Percentiles rank a stretch among this genome's conserved stretches.
Conservation (phyloP, 345 rosid genomes). For the Gossypium sturtianum region DNA sequence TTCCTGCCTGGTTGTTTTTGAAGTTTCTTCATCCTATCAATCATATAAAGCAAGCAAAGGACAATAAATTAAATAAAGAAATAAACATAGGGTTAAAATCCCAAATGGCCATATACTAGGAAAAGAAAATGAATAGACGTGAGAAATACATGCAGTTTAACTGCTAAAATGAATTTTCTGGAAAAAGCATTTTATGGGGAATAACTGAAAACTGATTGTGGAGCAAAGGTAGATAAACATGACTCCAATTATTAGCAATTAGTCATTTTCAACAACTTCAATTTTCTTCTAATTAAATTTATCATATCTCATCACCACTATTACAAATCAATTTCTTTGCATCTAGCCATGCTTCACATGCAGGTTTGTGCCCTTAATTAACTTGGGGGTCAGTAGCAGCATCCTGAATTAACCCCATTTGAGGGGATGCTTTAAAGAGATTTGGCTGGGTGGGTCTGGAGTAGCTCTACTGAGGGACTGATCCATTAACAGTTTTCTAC, state of each 20-base stretch:
- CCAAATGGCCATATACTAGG: not conserved
- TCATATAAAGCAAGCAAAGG: slow-evolving; percentile 4
- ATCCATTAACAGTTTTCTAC: not conserved
- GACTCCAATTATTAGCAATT: not conserved
- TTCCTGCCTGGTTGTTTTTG: slow-evolving; percentile 40
- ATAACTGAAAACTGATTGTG: not conserved
- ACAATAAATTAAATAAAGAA: not conserved
- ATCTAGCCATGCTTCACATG: not conserved
- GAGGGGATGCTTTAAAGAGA: not conserved
- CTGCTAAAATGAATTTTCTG: not conserved
- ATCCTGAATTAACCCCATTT: not conserved
- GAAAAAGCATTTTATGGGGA: not conserved
- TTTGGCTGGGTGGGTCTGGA: not conserved
- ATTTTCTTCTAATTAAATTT: not conserved
- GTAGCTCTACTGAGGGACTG: not conserved
- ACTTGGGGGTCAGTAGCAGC: not conserved
- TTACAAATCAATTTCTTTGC: not conserved
- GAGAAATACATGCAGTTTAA: not conserved
- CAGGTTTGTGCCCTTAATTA: not conserved
- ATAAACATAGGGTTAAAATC: not conserved
- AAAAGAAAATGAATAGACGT: not conserved
- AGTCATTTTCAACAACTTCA: not conserved
- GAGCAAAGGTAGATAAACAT: not conserved
- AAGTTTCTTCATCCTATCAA: slow-evolving; percentile 63
- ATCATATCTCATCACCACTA: not conserved